These are phyloP conservation scores for Crithidia acanthocephali DNA, from an alignment of 208 protist species.

Conservation along the genomic window DNA sequence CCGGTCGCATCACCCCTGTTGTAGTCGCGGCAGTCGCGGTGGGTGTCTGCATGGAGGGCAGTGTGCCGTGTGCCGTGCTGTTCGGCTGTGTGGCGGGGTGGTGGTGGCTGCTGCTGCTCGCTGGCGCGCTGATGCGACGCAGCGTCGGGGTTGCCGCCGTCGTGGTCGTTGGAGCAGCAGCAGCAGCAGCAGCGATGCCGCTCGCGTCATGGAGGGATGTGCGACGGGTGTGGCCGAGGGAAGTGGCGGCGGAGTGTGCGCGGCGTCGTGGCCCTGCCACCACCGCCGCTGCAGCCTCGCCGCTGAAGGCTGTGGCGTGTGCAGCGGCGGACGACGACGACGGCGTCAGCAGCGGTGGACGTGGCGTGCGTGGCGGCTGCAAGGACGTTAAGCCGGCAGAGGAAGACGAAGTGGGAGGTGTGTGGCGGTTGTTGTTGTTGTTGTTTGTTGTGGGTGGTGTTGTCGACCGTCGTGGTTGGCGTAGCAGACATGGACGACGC, in stretches of 20 bases:
- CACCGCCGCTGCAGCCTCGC: neutral
- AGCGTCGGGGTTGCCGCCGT: neutral
- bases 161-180: neutral
- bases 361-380: slow-evolving; percentile 7
- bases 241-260: neutral
- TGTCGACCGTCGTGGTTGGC: neutral
- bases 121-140: neutral
- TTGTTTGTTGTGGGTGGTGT: neutral
- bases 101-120: neutral
- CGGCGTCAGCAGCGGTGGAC: slow-evolving; percentile 13
- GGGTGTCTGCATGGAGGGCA: neutral
- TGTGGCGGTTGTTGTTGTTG: neutral
- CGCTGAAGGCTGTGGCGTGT: neutral
- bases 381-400: neutral
- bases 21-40: neutral
- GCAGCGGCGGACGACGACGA: neutral
- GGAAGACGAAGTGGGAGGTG: slow-evolving; percentile 1
- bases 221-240: neutral
- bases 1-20: neutral
- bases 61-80: neutral
- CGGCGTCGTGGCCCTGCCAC: slow-evolving; percentile 1
- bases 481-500: neutral
- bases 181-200: too few species aligned
- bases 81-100: neutral
- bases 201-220: neutral